Percentiles rank a stretch among this genome's conserved stretches.
Conservation (phyloP, 1,284 basidiomycete species). For the Psilocybe mexicana region DNA sequence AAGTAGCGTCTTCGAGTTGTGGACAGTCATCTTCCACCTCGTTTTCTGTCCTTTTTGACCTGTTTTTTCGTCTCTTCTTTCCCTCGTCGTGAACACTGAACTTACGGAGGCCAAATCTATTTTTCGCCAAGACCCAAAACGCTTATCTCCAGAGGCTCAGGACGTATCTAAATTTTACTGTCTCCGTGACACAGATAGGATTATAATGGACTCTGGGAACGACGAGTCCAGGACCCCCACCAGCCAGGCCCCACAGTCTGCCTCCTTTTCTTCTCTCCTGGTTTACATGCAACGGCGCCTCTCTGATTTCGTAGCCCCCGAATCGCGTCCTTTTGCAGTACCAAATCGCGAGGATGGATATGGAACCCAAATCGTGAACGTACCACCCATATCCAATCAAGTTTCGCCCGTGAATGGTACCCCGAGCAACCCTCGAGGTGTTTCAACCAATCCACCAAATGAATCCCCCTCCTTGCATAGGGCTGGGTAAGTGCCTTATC, state of each 20-base stretch:
- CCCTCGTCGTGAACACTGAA: too few species aligned
- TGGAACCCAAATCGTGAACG: slow-evolving; percentile 2
- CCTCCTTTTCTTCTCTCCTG: slow-evolving; percentile 22
- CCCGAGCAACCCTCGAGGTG: neutral
- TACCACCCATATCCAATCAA: neutral
- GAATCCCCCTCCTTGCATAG: slow-evolving; percentile 48
- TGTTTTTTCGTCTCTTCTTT: too few species aligned
- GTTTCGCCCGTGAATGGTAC: slow-evolving; percentile 6
- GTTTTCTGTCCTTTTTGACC: too few species aligned
- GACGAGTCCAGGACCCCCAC: neutral
- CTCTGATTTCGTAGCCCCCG: slow-evolving; percentile 23
- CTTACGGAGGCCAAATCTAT: too few species aligned
- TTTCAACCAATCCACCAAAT: slow-evolving; percentile 12
- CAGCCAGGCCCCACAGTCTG: neutral
- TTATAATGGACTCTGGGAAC: slow-evolving; percentile 1
- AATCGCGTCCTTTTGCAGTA: slow-evolving; percentile 7
- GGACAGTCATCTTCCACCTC: too few species aligned
- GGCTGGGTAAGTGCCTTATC: slow-evolving; percentile 47
- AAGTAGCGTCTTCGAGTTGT: too few species aligned
- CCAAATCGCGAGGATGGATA: slow-evolving; percentile 1
- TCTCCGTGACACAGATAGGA: neutral
- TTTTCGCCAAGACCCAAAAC: too few species aligned
- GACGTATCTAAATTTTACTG: neutral
- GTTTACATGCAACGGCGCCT: slow-evolving; percentile 28
- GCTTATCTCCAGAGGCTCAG: neutral